Percentiles rank a stretch among this genome's conserved stretches.
phyloP scores from a whole-genome alignment of 108 stramenopile species.

The Skeletonema costatum region DNA sequence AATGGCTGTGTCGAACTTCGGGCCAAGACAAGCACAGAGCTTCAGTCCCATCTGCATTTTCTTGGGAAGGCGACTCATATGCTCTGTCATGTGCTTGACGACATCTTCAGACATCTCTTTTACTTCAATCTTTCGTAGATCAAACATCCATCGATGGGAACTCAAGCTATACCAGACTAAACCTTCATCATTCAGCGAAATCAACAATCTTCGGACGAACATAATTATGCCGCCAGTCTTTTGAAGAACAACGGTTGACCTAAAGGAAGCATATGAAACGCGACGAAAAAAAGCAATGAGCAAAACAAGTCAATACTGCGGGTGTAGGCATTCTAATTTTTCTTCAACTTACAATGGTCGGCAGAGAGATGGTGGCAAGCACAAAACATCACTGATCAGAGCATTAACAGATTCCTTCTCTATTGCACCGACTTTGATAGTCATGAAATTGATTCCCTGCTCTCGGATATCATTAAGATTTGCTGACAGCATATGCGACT shows the following conservation, averaged over 20 bases:
- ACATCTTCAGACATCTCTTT: slow-evolving; percentile 32
- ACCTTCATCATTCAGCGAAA: slow-evolving; percentile 56
- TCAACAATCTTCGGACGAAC: slow-evolving; percentile 34
- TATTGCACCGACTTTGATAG: slow-evolving; percentile 31
- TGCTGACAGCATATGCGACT: slow-evolving; percentile 16
- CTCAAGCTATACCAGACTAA: slow-evolving; percentile 55
- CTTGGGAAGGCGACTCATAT: slow-evolving; percentile 35
- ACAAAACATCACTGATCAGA: slow-evolving; percentile 25
- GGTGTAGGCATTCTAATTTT: neutral
- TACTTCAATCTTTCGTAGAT: slow-evolving; percentile 41
- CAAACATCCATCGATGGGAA: slow-evolving; percentile 56
- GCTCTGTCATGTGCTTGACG: slow-evolving; percentile 50
- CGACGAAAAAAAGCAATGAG: neutral
- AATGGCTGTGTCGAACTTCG: slow-evolving; percentile 41
- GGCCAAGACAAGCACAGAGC: slow-evolving; percentile 58
- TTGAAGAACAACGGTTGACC: slow-evolving; percentile 14
- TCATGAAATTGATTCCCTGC: slow-evolving; percentile 13
- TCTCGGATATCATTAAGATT: slow-evolving; percentile 25
- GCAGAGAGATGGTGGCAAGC: slow-evolving; percentile 24
- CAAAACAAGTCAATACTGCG: neutral
- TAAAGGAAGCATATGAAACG: neutral
- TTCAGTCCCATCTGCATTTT: slow-evolving; percentile 49
- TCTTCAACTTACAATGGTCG: slow-evolving; percentile 11
- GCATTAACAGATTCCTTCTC: slow-evolving; percentile 37
- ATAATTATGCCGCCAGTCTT: slow-evolving; percentile 37